These are phyloP conservation scores for Porcisia deanei DNA, from an alignment of 208 protist species.

Conservation along the genomic window DNA sequence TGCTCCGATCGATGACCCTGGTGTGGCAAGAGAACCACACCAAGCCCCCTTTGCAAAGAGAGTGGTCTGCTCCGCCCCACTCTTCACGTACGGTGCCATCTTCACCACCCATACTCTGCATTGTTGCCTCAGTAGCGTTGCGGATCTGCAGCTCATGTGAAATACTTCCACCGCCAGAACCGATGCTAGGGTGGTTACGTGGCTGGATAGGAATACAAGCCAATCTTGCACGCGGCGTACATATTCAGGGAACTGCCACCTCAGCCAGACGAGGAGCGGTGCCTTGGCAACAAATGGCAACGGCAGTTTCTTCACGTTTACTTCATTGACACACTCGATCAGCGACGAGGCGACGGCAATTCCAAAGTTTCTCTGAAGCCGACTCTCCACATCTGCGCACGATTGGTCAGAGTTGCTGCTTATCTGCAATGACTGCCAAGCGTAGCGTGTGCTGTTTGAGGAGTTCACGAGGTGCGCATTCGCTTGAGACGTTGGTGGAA, in stretches of 20 bases:
- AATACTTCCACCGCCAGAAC: background rate
- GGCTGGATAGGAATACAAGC: slow-evolving; percentile 5
- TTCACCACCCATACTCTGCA: slow-evolving; percentile 8
- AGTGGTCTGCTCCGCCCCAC: slow-evolving; percentile 13
- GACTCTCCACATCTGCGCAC: slow-evolving; percentile 13
- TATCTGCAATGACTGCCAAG: slow-evolving; percentile 1
- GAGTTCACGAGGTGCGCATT: background rate
- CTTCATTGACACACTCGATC: slow-evolving; percentile 14
- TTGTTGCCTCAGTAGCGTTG: background rate
- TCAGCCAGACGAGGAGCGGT: slow-evolving; percentile 22
- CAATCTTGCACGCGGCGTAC: slow-evolving; percentile 4
- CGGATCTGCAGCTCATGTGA: background rate
- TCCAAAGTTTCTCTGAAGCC: background rate
- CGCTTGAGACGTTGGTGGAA: background rate
- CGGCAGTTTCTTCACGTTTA: slow-evolving; percentile 13
- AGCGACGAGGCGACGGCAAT: background rate
- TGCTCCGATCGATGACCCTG: background rate
- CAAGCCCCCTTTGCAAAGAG: slow-evolving; percentile 15
- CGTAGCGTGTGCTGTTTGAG: background rate
- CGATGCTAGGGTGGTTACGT: background rate
- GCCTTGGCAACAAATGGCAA: slow-evolving; percentile 15
- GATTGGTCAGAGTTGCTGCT: background rate
- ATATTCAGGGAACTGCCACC: slow-evolving; percentile 26
- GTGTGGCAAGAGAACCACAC: slow-evolving; percentile 5
- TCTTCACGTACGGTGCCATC: slow-evolving; percentile 11